Evolutionary conservation across 2,329 filamentous ascomycete genomes (phyloP).

Genomic region (Tolypocladium inflatum): DNA sequence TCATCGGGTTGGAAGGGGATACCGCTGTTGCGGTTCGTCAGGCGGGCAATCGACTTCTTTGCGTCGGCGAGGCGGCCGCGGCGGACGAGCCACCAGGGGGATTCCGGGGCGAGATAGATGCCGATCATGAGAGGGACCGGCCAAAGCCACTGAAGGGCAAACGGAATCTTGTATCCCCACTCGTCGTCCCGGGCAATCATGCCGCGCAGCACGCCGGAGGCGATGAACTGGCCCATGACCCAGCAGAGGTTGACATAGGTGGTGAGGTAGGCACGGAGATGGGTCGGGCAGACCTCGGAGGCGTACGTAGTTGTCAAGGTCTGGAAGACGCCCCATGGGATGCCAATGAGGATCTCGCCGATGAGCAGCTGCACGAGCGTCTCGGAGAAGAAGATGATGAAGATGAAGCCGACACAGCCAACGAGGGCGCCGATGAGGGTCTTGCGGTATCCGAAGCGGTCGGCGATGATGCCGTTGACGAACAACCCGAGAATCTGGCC

Average conservation of each 20-base stretch:
- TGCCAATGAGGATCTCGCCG: slow-evolving; percentile 35
- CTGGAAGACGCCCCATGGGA: slow-evolving; percentile 38
- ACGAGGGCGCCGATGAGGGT: slow-evolving; percentile 34
- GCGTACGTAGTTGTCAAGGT: slow-evolving; percentile 38
- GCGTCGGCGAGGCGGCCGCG: slow-evolving; percentile 27
- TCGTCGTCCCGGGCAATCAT: slow-evolving; percentile 26
- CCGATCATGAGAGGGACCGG: slow-evolving; percentile 32
- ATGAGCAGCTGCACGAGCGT: slow-evolving; percentile 29
- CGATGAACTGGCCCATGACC: slow-evolving; percentile 37
- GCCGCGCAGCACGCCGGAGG: slow-evolving; percentile 30
- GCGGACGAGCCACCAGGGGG: slow-evolving; percentile 40
- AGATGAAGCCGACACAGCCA: slow-evolving; percentile 32
- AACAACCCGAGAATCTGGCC: slow-evolving; percentile 43
- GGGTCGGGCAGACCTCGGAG: slow-evolving; percentile 34
- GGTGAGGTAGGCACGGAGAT: slow-evolving; percentile 38
- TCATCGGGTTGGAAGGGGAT: slow-evolving; percentile 28
- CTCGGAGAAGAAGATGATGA: slow-evolving; percentile 37
- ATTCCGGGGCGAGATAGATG: slow-evolving; percentile 36
- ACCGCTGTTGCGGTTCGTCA: slow-evolving; percentile 27
- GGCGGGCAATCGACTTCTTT: slow-evolving; percentile 25
- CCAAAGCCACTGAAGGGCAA: slow-evolving; percentile 40
- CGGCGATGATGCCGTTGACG: slow-evolving; percentile 36
- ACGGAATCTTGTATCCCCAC: slow-evolving; percentile 38
- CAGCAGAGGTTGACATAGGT: slow-evolving; percentile 41
- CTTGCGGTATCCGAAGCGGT: slow-evolving; percentile 35